Evolutionary conservation across 768 basidiomycete species (phyloP), one percentile per base, ranked within the genome.

Genomic region (Termitomyces sp.): DNA sequence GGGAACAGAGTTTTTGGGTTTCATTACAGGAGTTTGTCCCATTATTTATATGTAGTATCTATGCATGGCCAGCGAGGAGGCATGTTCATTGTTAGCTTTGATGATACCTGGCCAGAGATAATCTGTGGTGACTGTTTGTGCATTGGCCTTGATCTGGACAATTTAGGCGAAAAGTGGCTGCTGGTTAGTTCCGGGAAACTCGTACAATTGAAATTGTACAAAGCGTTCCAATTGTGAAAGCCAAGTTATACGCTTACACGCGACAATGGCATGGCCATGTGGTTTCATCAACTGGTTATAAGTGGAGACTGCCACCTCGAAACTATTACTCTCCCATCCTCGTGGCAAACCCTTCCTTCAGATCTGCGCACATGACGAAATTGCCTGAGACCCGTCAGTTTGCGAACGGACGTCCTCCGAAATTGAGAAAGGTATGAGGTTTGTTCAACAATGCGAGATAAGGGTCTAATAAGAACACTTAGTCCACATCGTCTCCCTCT

Each of bases 401-500:
- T 33, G 35, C 24, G 40, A 38, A 24, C 48, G 40, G 15, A 35
- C 64, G 56, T 56, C 64, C 68, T 59, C 69, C 61, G 16, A 55
- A 28, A 54, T 59, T 72, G 28, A 64, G 68, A 61, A 74, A 68
- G 67, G 71, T 71, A 60, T 16, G 69, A 24, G 16, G 11, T 22
- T 39, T 58, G 5, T 56, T 46, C 40, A 55, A n/a, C 28, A 40
- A 32, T 18, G 16, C 15, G n/a, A 36, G 2, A 32, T 20, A 1
- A 28, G 24, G 22, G 38, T 24, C 35, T 63, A 16, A 57, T n/a
- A 46, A 54, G 38, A 28, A 35, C 18, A 4, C 18, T 42, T 20
- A 74, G 74, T 64, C 68, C 12, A 59, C 61, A 51, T 74, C 73
- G 7, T 66, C 68, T 39, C 69, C 73, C 28, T 66, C 63, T 16